Percentiles rank a stretch among this genome's conserved stretches.
phyloP scores from a whole-genome alignment of 1,284 basidiomycete species.

The Austropuccinia psidii region DNA sequence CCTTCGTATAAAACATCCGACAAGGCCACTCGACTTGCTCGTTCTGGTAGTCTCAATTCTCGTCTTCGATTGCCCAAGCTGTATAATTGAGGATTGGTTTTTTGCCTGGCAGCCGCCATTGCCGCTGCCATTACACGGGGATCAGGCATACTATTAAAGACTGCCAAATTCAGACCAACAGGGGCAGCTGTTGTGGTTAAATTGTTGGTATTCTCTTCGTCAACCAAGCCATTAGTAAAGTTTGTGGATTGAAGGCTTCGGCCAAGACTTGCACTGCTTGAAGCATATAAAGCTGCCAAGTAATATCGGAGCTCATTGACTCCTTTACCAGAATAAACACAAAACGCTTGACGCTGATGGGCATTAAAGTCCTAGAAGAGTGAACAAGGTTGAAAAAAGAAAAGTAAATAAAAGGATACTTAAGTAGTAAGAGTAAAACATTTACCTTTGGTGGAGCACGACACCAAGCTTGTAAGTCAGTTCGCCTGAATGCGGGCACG shows the following conservation, averaged over 20 bases:
- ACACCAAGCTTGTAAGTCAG: slow-evolving; percentile 83
- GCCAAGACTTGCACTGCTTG: neutral
- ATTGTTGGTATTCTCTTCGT: neutral
- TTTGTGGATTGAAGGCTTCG: neutral
- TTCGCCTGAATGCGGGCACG: slow-evolving; percentile 78
- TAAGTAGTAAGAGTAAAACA: neutral
- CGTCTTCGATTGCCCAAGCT: slow-evolving; percentile 13
- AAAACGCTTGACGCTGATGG: slow-evolving; percentile 84
- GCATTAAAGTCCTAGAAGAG: slow-evolving; percentile 74
- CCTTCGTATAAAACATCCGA: slow-evolving; percentile 13
- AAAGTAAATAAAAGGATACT: neutral
- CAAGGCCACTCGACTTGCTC: neutral
- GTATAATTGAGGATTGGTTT: slow-evolving; percentile 25
- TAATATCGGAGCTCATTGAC: slow-evolving; percentile 73
- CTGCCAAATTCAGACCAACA: slow-evolving; percentile 23
- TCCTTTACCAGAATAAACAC: slow-evolving; percentile 91
- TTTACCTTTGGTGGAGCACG: slow-evolving; percentile 71
- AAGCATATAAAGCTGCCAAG: slow-evolving; percentile 48
- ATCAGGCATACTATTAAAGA: slow-evolving; percentile 33
- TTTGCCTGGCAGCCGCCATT: slow-evolving; percentile 25
- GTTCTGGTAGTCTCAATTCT: slow-evolving; percentile 17
- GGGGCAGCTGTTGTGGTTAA: slow-evolving; percentile 12
- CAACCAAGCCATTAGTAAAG: neutral
- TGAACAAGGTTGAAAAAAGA: slow-evolving; percentile 7
- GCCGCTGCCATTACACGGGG: slow-evolving; percentile 28